Base-by-base conservation (phyloP, 192 early-diverging fungal species). In the Coemansia sp. region DNA sequence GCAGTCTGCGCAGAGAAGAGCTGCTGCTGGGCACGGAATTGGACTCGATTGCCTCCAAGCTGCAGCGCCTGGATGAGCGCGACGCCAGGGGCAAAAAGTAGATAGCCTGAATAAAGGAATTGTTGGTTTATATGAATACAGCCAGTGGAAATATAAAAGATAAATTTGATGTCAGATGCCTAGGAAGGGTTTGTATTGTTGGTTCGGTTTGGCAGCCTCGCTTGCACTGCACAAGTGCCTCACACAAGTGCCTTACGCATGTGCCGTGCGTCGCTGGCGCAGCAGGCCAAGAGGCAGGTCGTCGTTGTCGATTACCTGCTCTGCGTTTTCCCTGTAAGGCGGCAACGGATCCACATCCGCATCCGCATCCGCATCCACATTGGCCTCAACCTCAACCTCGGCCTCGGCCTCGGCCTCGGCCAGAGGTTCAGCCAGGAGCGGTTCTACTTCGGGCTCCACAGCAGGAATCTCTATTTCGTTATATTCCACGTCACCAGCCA, bases 41-140 rank as follows among this genome's bases (percentile, higher is more conserved):
- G 14, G 60, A 74, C 4, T 49, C 64, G 3, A 55, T 74, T n/a
- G 30, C 35, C n/a, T 18, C 53, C 32, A 74, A 74, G 51, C 59
- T 67, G 14, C 8, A 47, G 25, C 58, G 71, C 7, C 51, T 74
- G 10, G 60, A 63, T 17, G 44, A 49, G 9, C 59, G 50, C 20
- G 59, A 62, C 1, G 54, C 32, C n/a, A n/a, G n/a, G n/a, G n/a
- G n/a, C n/a, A n/a, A n/a, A n/a, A n/a, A n/a, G n/a, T n/a, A n/a
- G n/a, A n/a, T n/a, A n/a, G n/a, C n/a, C n/a, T n/a, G 2, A 37
- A 51, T 4, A 9, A 43, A n/a, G 36, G 53, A n/a, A 33, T 32
- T 35, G 22, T 9, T 3, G 39, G 14, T 0, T 37, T 10, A n/a
- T 55, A 49, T 9, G 46, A 25, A 15, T 29, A 35, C 9, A 51